Evolutionary conservation across 495 filamentous ascomycete genomes (phyloP), one percentile per base, ranked within the genome.

Genomic region (Penicillium roqueforti): DNA sequence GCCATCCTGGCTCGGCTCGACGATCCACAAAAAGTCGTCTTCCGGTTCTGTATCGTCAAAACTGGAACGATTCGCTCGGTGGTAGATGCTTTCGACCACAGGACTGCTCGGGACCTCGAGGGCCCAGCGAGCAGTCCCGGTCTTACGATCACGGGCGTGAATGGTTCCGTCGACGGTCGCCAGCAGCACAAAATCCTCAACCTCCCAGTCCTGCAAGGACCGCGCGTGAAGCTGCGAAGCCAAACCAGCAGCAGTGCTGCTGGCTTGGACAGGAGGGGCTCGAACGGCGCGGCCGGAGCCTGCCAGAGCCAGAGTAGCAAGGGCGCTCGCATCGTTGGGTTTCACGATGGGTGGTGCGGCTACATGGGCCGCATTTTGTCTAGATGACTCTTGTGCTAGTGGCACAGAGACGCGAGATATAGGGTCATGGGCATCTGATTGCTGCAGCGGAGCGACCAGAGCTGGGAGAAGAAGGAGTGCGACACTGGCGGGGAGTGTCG

Each of bases 181-280:
- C 87, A 98, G 76, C 77, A 98, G 87, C 70, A 97, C 88, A 84
- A 97, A 95, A 76, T 97, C 92, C 87, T 97, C 92, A 74, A 96
- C 91, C 83, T 96, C 89, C 92, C 91, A 97, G 68, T 97, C 93
- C 82, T 95, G 87, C 80, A 97, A 73, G 73, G 85, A 92, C 83
- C 91, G 91, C 90, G 91, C 91, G 83, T 82, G 74, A 67, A 82
- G 83, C 82, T 83, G 86, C 83, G 87, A 83, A 75, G 86, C 80
- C 69, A 92, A 80, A 69, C 86, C 89, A 70, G 83, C 83, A 67
- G 77, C 77, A 14, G 75, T 69, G 57, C 70, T 76, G 75, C 81
- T 80, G 68, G 78, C 80, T 76, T 78, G 78, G 76, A 79, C 83
- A 83, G 83, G 82, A 79, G 83, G 85, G 86, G 87, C 87, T 91